phyloP scores from a whole-genome alignment of 495 filamentous ascomycete species.

The Neurospora sp. region DNA sequence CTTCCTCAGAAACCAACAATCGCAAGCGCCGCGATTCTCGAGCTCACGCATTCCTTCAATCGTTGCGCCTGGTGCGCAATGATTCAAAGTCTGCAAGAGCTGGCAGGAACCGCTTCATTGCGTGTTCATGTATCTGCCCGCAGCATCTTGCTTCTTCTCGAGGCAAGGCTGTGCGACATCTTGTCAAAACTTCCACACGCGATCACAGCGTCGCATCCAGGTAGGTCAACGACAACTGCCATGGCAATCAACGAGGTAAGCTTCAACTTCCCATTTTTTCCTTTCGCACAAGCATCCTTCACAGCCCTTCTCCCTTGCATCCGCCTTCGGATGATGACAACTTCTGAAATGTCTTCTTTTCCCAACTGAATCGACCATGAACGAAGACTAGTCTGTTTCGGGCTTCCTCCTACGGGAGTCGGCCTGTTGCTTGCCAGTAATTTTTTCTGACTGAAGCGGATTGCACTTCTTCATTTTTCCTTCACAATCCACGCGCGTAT shows the following conservation, averaged over 20 bases:
- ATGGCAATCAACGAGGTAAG: constrained; percentile 13
- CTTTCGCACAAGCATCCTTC: background rate
- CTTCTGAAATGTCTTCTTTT: constrained; percentile 75
- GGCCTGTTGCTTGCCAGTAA: constrained; percentile 98
- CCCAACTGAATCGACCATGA: constrained; percentile 92
- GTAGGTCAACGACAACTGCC: background rate
- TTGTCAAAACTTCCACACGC: background rate
- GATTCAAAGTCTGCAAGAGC: background rate
- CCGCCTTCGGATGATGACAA: constrained; percentile 70
- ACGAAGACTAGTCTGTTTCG: constrained; percentile 60
- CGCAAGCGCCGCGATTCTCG: background rate
- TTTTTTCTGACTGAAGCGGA: constrained; percentile 59
- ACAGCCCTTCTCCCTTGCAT: background rate
- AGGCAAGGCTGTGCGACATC: background rate
- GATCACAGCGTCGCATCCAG: background rate
- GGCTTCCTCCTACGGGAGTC: constrained; percentile 50
- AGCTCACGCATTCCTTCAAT: background rate
- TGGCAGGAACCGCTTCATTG: background rate
- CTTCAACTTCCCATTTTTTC: background rate
- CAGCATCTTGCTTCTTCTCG: background rate
- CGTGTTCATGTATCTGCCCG: background rate
- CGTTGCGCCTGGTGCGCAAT: background rate
- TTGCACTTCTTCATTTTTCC: constrained; percentile 1
- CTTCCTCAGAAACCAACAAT: background rate
- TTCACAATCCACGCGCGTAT: constrained; percentile 5